Conservation (phyloP, 257 asterid genomes). For the Rhazya stricta region DNA sequence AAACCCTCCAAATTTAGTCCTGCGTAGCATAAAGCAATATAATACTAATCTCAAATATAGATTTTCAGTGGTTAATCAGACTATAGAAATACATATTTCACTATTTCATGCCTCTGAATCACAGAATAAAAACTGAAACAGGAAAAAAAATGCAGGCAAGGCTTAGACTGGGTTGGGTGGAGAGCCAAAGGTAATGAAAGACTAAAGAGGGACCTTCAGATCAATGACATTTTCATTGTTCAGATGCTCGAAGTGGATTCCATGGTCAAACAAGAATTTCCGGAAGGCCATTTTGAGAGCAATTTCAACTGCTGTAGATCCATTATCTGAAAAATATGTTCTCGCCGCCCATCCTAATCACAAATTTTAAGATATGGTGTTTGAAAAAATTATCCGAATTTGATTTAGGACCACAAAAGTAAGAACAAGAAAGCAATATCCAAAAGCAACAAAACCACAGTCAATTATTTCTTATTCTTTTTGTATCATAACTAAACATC, state of each 20-base stretch:
- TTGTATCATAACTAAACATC: background rate
- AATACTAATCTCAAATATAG: background rate
- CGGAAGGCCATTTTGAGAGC: slow-evolving; percentile 98
- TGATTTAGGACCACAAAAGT: no score
- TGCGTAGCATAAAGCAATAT: background rate
- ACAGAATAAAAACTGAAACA: background rate
- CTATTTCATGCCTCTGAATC: background rate
- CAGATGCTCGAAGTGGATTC: slow-evolving; percentile 32
- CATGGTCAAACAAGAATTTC: slow-evolving; percentile 71
- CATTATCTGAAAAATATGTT: slow-evolving; percentile 88
- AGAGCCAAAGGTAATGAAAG: background rate
- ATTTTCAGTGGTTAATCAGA: background rate
- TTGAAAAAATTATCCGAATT: no score
- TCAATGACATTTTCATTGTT: slow-evolving; percentile 40
- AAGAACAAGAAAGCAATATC: background rate
- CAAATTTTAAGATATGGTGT: background rate
- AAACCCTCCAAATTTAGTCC: slow-evolving; percentile 16
- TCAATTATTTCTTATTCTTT: background rate
- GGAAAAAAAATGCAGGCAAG: background rate
- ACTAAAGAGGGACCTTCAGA: slow-evolving; percentile 53
- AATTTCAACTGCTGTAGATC: slow-evolving; percentile 96
- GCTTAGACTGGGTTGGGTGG: no score
- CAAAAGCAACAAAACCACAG: background rate
- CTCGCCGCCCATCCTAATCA: slow-evolving; percentile 91
- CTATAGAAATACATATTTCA: background rate